Conservation (phyloP, 164 flowering plant species). For the Umbilicus rupestris region DNA sequence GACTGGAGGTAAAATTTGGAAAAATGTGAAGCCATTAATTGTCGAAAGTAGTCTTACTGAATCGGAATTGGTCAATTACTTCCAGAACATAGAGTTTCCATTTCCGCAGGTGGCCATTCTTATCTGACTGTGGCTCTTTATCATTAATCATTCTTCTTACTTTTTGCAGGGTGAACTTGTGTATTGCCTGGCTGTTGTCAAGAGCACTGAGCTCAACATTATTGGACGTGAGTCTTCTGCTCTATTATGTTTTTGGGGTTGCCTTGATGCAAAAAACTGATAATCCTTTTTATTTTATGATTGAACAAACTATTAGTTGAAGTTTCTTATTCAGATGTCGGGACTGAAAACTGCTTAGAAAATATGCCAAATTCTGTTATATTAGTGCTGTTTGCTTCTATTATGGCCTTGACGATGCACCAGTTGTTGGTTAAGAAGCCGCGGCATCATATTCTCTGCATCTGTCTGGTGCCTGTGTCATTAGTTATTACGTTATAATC, state of each 20-base stretch:
- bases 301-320: background rate
- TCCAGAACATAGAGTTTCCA: too few relatives aligned
- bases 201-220: constrained; percentile 41
- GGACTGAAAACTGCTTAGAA: background rate
- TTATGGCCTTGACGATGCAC: background rate
- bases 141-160: background rate
- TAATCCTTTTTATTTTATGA: background rate
- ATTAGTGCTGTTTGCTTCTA: background rate
- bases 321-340: background rate
- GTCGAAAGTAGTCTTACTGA: too few relatives aligned
- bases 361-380: background rate
- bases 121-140: background rate
- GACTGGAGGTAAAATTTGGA: too few relatives aligned
- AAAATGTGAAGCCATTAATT: too few relatives aligned
- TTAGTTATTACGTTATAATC: background rate
- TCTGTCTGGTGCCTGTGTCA: background rate
- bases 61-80: too few relatives aligned
- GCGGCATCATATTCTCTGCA: background rate
- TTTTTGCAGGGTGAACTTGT: constrained; percentile 33
- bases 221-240: constrained; percentile 46
- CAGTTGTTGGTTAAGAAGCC: background rate
- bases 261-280: background rate
- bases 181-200: constrained; percentile 55
- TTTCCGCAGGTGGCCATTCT: background rate
- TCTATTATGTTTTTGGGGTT: background rate